Percentiles rank a stretch among this genome's conserved stretches.
These are phyloP conservation scores for Orbilia brochopaga DNA, from an alignment of 2,329 filamentous ascomycete species.

Conservation along the genomic window DNA sequence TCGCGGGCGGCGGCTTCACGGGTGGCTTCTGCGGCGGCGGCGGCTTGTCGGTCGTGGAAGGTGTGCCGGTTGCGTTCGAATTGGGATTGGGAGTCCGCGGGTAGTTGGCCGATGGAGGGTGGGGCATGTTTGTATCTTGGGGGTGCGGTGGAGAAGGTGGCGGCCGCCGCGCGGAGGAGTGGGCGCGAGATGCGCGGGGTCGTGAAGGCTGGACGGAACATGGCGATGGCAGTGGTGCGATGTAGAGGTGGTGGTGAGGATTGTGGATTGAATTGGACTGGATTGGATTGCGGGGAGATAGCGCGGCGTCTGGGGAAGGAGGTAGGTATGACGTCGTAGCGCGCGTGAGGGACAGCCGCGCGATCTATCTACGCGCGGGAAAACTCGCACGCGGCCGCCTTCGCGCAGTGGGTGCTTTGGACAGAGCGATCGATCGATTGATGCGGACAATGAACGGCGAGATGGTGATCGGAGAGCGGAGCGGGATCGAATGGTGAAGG, in stretches of 20 bases:
- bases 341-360: not conserved
- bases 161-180: constrained; percentile 22
- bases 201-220: constrained; percentile 36
- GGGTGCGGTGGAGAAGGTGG: constrained; percentile 48
- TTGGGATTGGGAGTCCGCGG: constrained; percentile 70
- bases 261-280: too few species aligned
- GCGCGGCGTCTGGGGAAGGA: constrained; percentile 53
- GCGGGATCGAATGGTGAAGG: not conserved
- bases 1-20: constrained; percentile 69
- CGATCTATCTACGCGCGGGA: too few species aligned
- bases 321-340: constrained; percentile 21
- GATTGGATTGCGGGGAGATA: constrained; percentile 28
- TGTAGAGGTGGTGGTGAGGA: not conserved
- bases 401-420: too few species aligned
- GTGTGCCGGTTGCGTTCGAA: constrained; percentile 85
- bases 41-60: constrained; percentile 81
- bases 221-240: constrained; percentile 6
- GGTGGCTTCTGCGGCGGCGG: too few species aligned
- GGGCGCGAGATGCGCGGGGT: constrained; percentile 36
- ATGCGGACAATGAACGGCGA: too few species aligned
- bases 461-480: too few species aligned
- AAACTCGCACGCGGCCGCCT: too few species aligned
- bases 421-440: too few species aligned
- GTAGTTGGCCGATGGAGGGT: constrained; percentile 87
- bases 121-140: constrained; percentile 60